These are phyloP conservation scores for Lasiodiplodia sp. DNA, from an alignment of 2,329 filamentous ascomycete species.

Conservation along the genomic window DNA sequence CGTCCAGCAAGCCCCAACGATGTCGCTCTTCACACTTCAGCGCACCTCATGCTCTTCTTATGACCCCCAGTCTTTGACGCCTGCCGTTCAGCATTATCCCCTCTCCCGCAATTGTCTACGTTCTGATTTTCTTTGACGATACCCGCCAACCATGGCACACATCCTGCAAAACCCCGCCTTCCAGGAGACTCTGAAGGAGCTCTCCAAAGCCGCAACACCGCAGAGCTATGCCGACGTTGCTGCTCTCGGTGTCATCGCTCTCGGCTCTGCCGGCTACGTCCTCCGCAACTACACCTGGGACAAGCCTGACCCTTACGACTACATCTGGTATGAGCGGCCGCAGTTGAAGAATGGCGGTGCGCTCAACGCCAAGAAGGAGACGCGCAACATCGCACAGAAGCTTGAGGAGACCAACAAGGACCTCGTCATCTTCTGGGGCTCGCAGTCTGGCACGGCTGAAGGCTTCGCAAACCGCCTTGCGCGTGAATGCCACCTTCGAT, in stretches of 20 bases:
- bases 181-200: slow-evolving; percentile 26
- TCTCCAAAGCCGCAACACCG: slow-evolving; percentile 41
- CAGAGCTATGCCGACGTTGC: slow-evolving; percentile 48
- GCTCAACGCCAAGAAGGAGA: slow-evolving; percentile 42
- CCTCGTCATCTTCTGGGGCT: slow-evolving; percentile 57
- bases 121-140: background rate
- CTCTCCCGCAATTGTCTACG: no score
- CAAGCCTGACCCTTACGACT: slow-evolving; percentile 57
- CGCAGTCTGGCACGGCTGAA: slow-evolving; percentile 57
- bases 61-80: background rate
- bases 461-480: slow-evolving; percentile 51
- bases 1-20: background rate
- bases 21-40: background rate
- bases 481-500: slow-evolving; percentile 49
- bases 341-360: slow-evolving; percentile 48
- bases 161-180: slow-evolving; percentile 28
- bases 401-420: slow-evolving; percentile 47
- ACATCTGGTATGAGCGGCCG: slow-evolving; percentile 59
- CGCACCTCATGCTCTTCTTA: background rate
- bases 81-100: background rate
- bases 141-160: slow-evolving; percentile 31
- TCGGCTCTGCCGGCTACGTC: slow-evolving; percentile 50
- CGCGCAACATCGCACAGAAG: slow-evolving; percentile 56
- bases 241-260: slow-evolving; percentile 46
- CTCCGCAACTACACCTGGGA: slow-evolving; percentile 55